Base-by-base conservation (phyloP, 2,329 filamentous ascomycete genomes). In the Aureobasidium sp. region DNA sequence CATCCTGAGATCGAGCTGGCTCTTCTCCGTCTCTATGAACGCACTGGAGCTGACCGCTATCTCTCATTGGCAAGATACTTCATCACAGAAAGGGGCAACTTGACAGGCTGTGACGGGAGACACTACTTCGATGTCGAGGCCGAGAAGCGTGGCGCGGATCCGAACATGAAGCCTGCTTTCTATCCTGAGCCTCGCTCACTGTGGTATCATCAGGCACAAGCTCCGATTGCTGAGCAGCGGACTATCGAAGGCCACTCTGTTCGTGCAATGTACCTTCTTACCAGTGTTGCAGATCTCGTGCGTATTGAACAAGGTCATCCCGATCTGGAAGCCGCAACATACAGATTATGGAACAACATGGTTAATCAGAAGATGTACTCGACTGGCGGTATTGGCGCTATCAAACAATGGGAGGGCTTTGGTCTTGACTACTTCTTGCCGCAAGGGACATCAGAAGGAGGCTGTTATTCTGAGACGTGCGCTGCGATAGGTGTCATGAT, bases 401-500 rank as follows among this genome's bases (percentile, higher is more conserved):
- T 83, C 44, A 76, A 79, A 65, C 80, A 85, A 68, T 84, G 80
- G 80, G 80, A 86, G 70, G 82, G 84, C 3, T 86, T 87, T 67
- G 83, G 82, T 0, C 75, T 79, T 44, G 78, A 84, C 64, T 84
- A 85, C 67, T 84, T 84, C 68, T 73, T 86, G 5, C 83, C 82
- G 79, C 1, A 81, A 80, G 0, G 84, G 85, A 55, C 36, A 6
- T 41, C 51, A 63, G 83, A 85, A 64, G 83, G 84, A 4, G 84
- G 83, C 2, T 86, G 84, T 67, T 86, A 86, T 69, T 78, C 82
- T 1, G 84, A 86, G 70, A 87, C 84, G 0, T 86, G 82, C 67
- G 84, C 83, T 1, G 78, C 79, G 0, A 84, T 86, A 64, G 83
- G 80, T 7, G 78, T 84, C 2, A 82, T 85, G 74, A 84, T 86